Percentiles rank a stretch among this genome's conserved stretches.
Conservation (phyloP, 2,329 filamentous ascomycete species). For the Juglanconis juglandina region DNA sequence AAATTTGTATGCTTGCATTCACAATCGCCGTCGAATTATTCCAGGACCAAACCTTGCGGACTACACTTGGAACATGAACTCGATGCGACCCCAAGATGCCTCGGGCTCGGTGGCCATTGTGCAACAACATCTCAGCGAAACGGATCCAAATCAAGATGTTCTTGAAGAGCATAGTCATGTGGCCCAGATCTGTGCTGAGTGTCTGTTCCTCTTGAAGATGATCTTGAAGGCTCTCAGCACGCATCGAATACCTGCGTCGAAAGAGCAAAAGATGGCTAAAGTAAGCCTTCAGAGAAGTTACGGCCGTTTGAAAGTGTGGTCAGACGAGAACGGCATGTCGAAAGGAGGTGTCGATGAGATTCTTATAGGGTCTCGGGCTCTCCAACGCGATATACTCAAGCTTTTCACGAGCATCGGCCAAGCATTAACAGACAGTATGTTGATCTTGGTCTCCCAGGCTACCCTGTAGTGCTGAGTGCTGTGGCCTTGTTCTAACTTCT, state of each 20-base stretch:
- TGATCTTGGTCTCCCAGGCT: neutral
- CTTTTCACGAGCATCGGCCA: slow-evolving; percentile 1
- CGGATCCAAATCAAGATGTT: neutral
- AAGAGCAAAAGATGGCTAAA: neutral
- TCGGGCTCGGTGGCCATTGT: neutral
- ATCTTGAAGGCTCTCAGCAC: neutral
- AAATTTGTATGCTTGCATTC: too few species aligned
- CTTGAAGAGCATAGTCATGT: neutral
- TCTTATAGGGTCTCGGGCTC: neutral
- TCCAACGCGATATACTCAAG: neutral
- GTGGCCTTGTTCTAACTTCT: neutral
- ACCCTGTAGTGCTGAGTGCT: neutral
- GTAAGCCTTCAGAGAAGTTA: neutral
- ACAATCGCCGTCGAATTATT: too few species aligned
- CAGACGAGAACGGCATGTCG: neutral
- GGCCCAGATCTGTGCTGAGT: neutral
- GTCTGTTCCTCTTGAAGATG: neutral
- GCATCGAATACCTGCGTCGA: neutral
- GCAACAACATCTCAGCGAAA: neutral
- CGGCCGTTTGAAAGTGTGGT: slow-evolving; percentile 3
- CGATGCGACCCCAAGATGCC: neutral
- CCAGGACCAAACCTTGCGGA: too few species aligned
- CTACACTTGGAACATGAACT: too few species aligned
- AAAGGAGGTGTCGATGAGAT: neutral
- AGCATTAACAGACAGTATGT: neutral